Evolutionary conservation across 208 protist genomes (phyloP).

Genomic region (Acanthamoeba castellanii): DNA sequence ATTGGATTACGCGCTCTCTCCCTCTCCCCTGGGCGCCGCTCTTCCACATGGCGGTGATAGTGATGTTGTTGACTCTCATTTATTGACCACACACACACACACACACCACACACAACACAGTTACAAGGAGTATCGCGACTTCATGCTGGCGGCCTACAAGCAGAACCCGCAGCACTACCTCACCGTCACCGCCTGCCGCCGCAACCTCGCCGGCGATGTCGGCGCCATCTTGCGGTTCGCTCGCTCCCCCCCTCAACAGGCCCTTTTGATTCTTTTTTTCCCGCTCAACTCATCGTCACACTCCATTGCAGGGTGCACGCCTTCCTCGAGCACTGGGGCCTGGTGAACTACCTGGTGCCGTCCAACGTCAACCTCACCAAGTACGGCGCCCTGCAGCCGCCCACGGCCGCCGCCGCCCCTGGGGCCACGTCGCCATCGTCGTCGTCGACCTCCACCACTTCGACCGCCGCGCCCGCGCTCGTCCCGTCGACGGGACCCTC

Average conservation of each 20-base stretch:
- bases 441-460: background rate
- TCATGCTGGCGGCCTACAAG: slow-evolving; percentile 88
- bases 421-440: background rate
- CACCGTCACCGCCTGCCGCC: slow-evolving; percentile 87
- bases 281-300: background rate
- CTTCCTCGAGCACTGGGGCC: slow-evolving; percentile 91
- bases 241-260: background rate
- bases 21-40: too few relatives aligned
- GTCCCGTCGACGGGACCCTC: background rate
- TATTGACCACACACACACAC: too few relatives aligned
- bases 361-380: slow-evolving; percentile 40
- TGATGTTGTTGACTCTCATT: background rate
- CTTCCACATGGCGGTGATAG: background rate
- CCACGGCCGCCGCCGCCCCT: background rate
- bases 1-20: too few relatives aligned
- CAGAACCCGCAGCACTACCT: slow-evolving; percentile 88
- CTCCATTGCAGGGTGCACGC: slow-evolving; percentile 82
- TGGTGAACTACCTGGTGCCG: slow-evolving; percentile 87
- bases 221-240: slow-evolving; percentile 77
- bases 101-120: slow-evolving; percentile 66
- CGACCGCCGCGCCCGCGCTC: background rate
- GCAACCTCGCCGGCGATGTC: slow-evolving; percentile 88
- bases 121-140: slow-evolving; percentile 89
- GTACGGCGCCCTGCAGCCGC: background rate
- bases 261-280: background rate